Conservation (phyloP, 768 basidiomycete genomes). For the Xerocomus potaroensis region DNA sequence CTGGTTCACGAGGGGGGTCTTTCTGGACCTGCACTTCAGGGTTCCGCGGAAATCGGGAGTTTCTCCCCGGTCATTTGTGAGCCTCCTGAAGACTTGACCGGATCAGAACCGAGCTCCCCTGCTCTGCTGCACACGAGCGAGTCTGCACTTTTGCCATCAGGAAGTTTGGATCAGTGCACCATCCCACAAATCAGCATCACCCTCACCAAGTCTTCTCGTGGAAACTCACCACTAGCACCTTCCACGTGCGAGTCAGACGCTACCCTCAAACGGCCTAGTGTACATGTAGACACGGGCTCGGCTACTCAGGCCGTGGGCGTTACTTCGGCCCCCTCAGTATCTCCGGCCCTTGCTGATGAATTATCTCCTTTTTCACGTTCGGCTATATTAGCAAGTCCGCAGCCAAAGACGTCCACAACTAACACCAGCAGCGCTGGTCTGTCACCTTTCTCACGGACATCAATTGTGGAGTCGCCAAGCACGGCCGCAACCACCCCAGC, state of each 20-base stretch:
- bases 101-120: conserved; percentile 14
- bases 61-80: conserved; percentile 28
- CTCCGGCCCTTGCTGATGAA: conserved; percentile 19
- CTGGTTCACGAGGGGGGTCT: conserved; percentile 7
- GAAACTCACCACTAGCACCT: conserved; percentile 24
- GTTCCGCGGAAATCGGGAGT: conserved; percentile 23
- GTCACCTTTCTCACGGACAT: conserved; percentile 29
- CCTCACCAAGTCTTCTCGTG: conserved; percentile 27
- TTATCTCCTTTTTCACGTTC: conserved; percentile 20
- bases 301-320: conserved; percentile 18
- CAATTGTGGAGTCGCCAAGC: conserved; percentile 22
- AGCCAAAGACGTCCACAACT: conserved; percentile 23
- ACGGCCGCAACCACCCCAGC: conserved; percentile 28
- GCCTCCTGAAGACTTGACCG: conserved; percentile 27
- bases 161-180: conserved; percentile 13
- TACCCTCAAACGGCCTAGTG: conserved; percentile 25
- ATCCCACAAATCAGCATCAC: conserved; percentile 31
- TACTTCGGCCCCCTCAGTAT: conserved; percentile 7
- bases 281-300: conserved; percentile 27
- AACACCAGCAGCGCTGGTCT: conserved; percentile 22
- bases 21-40: conserved; percentile 11
- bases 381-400: conserved; percentile 18
- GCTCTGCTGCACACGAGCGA: conserved; percentile 11
- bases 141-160: conserved; percentile 10
- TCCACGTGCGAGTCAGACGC: conserved; percentile 26